A percentile compares a stretch with the other conserved stretches of the same genome.
Conservation (phyloP, 306 rosid genomes). For the Cucumis hystrix region DNA sequence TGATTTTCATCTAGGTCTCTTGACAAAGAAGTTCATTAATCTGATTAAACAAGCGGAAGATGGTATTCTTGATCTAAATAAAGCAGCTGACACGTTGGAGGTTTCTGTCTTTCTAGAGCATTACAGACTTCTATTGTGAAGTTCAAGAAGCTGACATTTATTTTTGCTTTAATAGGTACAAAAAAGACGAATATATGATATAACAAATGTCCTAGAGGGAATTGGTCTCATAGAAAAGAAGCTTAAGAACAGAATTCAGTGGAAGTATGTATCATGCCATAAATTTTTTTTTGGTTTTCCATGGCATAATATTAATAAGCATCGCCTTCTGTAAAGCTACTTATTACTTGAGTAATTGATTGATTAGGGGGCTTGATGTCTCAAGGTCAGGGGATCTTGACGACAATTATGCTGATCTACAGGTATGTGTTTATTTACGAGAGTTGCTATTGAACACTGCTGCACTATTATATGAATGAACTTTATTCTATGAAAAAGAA, state of each 20-base stretch:
- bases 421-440: constrained; percentile 37
- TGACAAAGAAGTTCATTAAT: constrained; percentile 88
- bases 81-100: constrained; percentile 95
- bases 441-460: background rate
- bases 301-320: constrained; percentile 10
- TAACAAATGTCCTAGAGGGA: constrained; percentile 98
- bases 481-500: background rate
- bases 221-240: constrained; percentile 97
- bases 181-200: constrained; percentile 94
- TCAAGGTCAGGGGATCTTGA: constrained; percentile 69
- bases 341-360: constrained; percentile 20
- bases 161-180: constrained; percentile 55
- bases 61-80: constrained; percentile 62
- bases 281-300: background rate
- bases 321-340: constrained; percentile 9
- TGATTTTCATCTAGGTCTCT: constrained; percentile 41
- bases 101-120: constrained; percentile 27
- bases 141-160: constrained; percentile 12
- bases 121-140: constrained; percentile 13
- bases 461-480: background rate
- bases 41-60: constrained; percentile 89
- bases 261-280: constrained; percentile 62
- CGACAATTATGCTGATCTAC: constrained; percentile 65
- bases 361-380: constrained; percentile 73
- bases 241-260: constrained; percentile 93